phyloP scores from a whole-genome alignment of 768 basidiomycete genomes.

The Ramaria sp. region DNA sequence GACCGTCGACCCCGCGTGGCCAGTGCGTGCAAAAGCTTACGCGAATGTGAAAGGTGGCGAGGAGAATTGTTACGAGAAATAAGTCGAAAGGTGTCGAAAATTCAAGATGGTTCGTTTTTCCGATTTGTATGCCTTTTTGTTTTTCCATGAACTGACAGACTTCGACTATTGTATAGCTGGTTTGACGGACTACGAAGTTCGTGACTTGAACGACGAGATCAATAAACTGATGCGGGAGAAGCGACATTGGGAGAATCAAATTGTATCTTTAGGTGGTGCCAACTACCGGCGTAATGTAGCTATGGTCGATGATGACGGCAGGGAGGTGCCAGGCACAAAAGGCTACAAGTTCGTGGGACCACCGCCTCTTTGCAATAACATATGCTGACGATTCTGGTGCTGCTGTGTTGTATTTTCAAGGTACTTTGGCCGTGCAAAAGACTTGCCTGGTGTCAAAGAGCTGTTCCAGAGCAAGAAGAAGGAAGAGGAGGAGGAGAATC shows the following conservation, averaged over 20 bases:
- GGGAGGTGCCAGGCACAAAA: conserved; percentile 92
- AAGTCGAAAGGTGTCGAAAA: conserved; percentile 93
- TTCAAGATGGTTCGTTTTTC: conserved; percentile 72
- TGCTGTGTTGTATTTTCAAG: conserved; percentile 31
- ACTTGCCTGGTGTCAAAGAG: conserved; percentile 89
- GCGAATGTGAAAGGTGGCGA: conserved; percentile 92
- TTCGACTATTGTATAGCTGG: conserved; percentile 44
- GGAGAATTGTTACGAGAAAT: conserved; percentile 94
- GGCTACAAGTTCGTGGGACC: conserved; percentile 75
- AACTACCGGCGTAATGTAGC: conserved; percentile 92
- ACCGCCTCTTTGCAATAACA: not conserved
- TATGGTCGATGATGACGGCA: conserved; percentile 90
- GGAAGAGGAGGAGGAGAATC: conserved; percentile 84
- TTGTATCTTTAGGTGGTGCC: conserved; percentile 90
- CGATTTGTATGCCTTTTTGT: not conserved
- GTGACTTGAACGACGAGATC: conserved; percentile 96
- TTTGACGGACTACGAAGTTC: conserved; percentile 88
- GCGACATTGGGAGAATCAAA: conserved; percentile 96
- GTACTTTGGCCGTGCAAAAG: conserved; percentile 95
- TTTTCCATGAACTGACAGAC: not conserved
- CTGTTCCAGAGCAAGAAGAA: conserved; percentile 82
- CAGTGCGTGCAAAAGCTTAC: conserved; percentile 77
- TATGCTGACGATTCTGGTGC: not conserved
- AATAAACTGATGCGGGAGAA: conserved; percentile 94
- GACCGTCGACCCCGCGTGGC: conserved; percentile 92